Base-by-base conservation (phyloP, 805 yeast species). In the Vanderwaltozyma polyspora region DNA sequence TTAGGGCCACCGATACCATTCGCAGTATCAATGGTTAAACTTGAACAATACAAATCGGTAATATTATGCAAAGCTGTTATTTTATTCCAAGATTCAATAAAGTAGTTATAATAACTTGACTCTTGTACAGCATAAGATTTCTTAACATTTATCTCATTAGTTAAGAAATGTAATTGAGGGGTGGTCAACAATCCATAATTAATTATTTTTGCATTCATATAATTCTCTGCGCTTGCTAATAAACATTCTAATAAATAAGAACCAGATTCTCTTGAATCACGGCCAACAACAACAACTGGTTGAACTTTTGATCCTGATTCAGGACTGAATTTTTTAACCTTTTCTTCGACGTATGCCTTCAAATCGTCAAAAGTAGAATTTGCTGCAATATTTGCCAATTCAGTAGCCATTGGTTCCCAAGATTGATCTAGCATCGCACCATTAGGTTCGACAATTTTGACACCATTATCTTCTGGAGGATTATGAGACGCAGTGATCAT, bases 401-500 rank as follows among this genome's bases (percentile, higher is more conserved):
- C 51, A 1, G 95, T 83, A 12, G 94, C 95, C 41, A 74, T 62
- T 1, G 66, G 60, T 52, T 91, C 98, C 98, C 98, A 91, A 6
- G 66, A 48, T 35, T 75, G 74, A 37, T 73, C 79, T 45, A 87
- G 68, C 96, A 87, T 87, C 42, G 81, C 85, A 18, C 97, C 96
- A 53, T 69, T 61, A 1, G 97, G 96, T 45, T 89, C 97, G 17
- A 89, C 84, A n/a, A 91, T 67, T 59, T 89, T 89, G 33, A 85
- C 89, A 19, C 95, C 95, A 48, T 85, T 85, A 54, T 87, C 96
- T 28, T 66, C 65, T 0, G 96, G 94, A 0, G 95, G 95, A 49
- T 86, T 86, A 57, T 86, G 96, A 1, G 94, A 81, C 0, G 95
- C 96, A 1, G 96, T 91, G 50, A 91, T 78, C 96, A 91, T 89